phyloP scores from a whole-genome alignment of 148 eudicot species.

The Cornus controversa region DNA sequence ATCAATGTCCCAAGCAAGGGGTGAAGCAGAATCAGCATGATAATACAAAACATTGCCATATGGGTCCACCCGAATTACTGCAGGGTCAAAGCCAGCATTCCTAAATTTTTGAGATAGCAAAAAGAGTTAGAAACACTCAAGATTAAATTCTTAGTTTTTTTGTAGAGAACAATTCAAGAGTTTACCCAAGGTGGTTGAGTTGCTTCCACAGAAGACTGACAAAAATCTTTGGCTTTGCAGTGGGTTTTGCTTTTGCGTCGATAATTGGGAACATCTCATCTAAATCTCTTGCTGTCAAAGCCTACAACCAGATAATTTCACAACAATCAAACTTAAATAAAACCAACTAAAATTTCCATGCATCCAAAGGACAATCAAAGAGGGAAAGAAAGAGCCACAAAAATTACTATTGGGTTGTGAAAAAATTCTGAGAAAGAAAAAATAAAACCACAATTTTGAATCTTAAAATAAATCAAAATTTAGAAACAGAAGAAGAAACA shows the following conservation, averaged over 20 bases:
- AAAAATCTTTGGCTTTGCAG: conserved; percentile 68
- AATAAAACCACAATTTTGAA: neutral
- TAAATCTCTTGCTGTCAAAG: conserved; percentile 52
- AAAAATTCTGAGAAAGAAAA: neutral
- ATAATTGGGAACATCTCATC: conserved; percentile 84
- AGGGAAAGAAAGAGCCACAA: neutral
- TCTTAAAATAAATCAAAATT: neutral
- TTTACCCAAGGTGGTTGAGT: conserved; percentile 94
- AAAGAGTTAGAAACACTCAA: neutral
- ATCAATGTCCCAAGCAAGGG: conserved; percentile 94
- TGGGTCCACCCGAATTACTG: conserved; percentile 80
- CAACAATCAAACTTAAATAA: neutral
- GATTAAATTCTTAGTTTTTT: neutral
- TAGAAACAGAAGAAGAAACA: neutral
- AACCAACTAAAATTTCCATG: neutral
- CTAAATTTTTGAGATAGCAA: conserved; percentile 25
- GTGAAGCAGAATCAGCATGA: conserved; percentile 93
- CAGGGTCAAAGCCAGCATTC: conserved; percentile 98
- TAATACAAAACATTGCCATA: conserved; percentile 92
- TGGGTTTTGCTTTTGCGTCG: conserved; percentile 67
- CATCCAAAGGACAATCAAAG: neutral
- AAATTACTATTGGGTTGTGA: neutral
- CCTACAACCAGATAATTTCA: conserved; percentile 38
- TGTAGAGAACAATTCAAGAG: neutral
- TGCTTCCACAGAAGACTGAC: conserved; percentile 88